Evolutionary conservation across 1,284 basidiomycete species (phyloP).

Genomic region (Somion occarium): DNA sequence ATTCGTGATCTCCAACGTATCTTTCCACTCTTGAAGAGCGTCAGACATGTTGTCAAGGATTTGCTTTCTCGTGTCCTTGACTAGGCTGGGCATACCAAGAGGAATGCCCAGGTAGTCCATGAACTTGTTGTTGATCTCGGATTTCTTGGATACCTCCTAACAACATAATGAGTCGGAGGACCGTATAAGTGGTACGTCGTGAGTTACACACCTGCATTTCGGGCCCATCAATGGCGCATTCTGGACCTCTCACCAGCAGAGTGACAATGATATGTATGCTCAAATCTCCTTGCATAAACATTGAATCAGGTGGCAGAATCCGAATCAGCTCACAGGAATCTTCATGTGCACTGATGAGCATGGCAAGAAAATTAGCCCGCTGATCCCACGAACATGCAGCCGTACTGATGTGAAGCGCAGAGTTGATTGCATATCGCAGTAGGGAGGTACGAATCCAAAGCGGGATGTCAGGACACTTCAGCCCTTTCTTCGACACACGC

Average conservation of each 20-base stretch:
- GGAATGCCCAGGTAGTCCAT: slow-evolving; percentile 6
- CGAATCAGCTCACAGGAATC: too few species aligned
- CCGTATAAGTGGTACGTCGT: too few species aligned
- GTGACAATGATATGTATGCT: too few species aligned
- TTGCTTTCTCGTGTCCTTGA: neutral
- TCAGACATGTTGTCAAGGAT: slow-evolving; percentile 14
- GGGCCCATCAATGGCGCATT: slow-evolving; percentile 15
- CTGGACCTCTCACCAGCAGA: too few species aligned
- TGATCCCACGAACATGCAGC: too few species aligned
- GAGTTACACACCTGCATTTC: slow-evolving; percentile 2
- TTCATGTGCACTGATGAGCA: too few species aligned
- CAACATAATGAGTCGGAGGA: too few species aligned
- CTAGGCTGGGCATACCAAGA: neutral
- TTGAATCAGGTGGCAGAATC: too few species aligned
- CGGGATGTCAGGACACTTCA: slow-evolving; percentile 24
- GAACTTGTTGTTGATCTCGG: slow-evolving; percentile 11
- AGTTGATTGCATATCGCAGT: too few species aligned
- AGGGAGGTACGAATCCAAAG: slow-evolving; percentile 26
- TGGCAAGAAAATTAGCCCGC: too few species aligned
- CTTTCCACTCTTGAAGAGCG: slow-evolving; percentile 31
- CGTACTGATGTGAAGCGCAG: too few species aligned
- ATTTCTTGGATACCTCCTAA: slow-evolving; percentile 6
- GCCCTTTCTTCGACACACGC: slow-evolving; percentile 40
- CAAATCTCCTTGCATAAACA: too few species aligned
- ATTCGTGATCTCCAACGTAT: slow-evolving; percentile 32